phyloP scores from a whole-genome alignment of 1,139 yeast species.

The Magnusiomyces magnusii region DNA sequence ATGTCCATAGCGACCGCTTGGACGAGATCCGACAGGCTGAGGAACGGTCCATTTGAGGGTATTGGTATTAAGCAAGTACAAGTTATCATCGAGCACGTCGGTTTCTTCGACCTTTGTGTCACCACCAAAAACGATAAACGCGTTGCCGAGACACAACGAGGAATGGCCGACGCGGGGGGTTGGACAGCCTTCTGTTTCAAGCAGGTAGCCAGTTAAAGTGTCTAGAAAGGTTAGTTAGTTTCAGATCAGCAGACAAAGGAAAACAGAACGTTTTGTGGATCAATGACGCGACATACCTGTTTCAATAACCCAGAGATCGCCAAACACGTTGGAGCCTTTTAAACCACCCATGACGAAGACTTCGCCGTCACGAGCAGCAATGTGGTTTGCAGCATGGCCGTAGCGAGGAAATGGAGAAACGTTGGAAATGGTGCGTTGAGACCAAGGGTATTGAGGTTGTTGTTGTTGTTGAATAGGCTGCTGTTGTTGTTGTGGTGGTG shows the following conservation, averaged over 20 bases:
- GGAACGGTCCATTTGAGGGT: constrained; percentile 90
- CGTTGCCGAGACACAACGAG: constrained; percentile 86
- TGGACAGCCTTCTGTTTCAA: constrained; percentile 69
- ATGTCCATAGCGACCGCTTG: constrained; percentile 93
- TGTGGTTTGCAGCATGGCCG: constrained; percentile 77
- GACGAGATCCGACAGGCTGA: constrained; percentile 70
- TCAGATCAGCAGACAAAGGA: background rate
- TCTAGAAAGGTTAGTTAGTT: constrained; percentile 18
- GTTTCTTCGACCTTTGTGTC: constrained; percentile 80
- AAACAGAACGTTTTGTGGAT: background rate
- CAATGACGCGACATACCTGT: constrained; percentile 24
- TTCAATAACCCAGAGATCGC: constrained; percentile 77
- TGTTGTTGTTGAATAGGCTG: background rate
- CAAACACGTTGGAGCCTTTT: constrained; percentile 85
- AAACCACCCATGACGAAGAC: constrained; percentile 91
- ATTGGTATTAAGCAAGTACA: constrained; percentile 84
- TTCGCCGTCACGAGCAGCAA: constrained; percentile 70
- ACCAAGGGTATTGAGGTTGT: constrained; percentile 61
- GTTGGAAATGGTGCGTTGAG: constrained; percentile 55
- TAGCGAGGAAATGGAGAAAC: constrained; percentile 87
- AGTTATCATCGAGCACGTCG: constrained; percentile 76
- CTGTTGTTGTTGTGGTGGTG: constrained; percentile 1
- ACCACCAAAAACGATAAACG: constrained; percentile 93
- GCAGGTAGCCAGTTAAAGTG: constrained; percentile 47
- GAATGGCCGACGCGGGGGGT: constrained; percentile 98